phyloP scores from a whole-genome alignment of 257 asterid genomes.

The Solanum acaule region DNA sequence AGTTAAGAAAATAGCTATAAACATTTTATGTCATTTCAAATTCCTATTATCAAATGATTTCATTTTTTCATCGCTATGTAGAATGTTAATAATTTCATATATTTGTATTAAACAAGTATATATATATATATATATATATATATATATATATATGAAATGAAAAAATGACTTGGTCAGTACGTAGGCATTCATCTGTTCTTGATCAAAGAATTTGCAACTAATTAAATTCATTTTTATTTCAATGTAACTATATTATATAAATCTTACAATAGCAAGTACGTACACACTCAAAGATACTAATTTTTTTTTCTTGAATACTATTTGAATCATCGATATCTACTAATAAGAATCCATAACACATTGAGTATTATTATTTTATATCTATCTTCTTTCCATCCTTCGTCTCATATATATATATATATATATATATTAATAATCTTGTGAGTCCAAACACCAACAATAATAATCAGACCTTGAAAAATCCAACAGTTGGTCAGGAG shows the following conservation, averaged over 20 bases:
- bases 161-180: neutral
- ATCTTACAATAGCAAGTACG: neutral
- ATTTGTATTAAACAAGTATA: no score
- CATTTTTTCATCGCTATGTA: neutral
- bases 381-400: no score
- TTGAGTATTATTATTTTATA: no score
- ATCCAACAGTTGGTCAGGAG: constrained; percentile 59
- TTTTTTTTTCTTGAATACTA: neutral
- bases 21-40: neutral
- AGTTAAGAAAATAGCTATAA: neutral
- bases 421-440: constrained; percentile 7
- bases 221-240: neutral
- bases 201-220: neutral
- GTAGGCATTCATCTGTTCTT: neutral
- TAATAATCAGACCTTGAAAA: constrained; percentile 75
- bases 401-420: no score
- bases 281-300: neutral
- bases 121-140: no score
- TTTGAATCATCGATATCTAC: neutral
- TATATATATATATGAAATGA: no score
- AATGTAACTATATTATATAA: neutral
- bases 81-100: neutral
- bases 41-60: neutral
- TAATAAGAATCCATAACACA: neutral
- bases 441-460: constrained; percentile 80